Conservation (phyloP, 306 rosid genomes). For the Abrus precatorius region DNA sequence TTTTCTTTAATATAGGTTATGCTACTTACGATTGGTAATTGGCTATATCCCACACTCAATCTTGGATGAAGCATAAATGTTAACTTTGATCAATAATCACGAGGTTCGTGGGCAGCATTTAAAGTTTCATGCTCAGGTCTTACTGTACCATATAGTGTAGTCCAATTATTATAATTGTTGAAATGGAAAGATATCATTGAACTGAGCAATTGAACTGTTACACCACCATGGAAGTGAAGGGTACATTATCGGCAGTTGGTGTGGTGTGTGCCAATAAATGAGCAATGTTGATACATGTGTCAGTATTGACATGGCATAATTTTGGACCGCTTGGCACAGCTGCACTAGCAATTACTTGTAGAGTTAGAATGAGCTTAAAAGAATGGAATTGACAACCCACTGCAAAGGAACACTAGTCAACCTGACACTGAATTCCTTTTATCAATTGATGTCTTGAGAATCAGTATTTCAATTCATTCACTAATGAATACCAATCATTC, state of each 20-base stretch:
- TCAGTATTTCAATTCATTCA: not conserved
- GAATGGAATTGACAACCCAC: slow-evolving; percentile 16
- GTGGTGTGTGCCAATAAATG: not conserved
- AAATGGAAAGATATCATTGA: slow-evolving; percentile 5
- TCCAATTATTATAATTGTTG: not conserved
- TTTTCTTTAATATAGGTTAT: too few species aligned
- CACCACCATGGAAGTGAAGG: not conserved
- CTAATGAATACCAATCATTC: too few species aligned
- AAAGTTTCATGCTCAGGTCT: not conserved
- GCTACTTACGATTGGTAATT: too few species aligned
- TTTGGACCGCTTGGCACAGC: not conserved
- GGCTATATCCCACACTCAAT: too few species aligned
- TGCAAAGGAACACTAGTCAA: slow-evolving; percentile 20
- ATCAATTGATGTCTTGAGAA: not conserved
- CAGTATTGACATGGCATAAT: not conserved
- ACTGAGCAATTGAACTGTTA: not conserved
- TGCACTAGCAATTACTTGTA: slow-evolving; percentile 8
- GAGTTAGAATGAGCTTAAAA: not conserved
- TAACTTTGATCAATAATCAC: not conserved
- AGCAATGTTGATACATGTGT: not conserved
- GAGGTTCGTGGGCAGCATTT: not conserved
- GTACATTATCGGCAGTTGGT: not conserved
- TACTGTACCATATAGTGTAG: not conserved
- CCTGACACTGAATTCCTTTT: not conserved
- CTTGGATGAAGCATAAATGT: too few species aligned